Conservation (phyloP, 2,329 filamentous ascomycete species). For the Pseudogymnoascus sp. region DNA sequence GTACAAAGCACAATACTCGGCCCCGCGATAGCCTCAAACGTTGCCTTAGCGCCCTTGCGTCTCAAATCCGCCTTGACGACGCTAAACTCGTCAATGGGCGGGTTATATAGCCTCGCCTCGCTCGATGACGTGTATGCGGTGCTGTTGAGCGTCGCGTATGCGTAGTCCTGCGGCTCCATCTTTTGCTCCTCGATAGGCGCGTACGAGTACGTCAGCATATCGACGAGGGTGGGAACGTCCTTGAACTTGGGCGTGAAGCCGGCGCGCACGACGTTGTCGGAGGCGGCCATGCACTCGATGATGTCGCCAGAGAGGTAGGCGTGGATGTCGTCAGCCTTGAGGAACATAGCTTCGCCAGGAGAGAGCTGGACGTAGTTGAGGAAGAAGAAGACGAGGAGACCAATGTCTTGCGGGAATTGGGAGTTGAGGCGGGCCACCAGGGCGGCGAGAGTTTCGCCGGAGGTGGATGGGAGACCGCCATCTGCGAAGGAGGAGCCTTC, state of each 20-base stretch:
- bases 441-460: conserved; percentile 63
- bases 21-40: conserved; percentile 77
- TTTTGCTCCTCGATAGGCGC: conserved; percentile 93
- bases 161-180: conserved; percentile 77
- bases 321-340: conserved; percentile 95
- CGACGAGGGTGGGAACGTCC: conserved; percentile 79
- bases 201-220: conserved; percentile 91
- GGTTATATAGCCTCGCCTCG: conserved; percentile 72
- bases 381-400: conserved; percentile 93
- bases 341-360: conserved; percentile 88
- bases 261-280: conserved; percentile 96
- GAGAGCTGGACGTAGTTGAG: conserved; percentile 87
- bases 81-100: conserved; percentile 92
- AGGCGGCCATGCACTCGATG: conserved; percentile 97
- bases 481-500: conserved; percentile 68
- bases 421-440: conserved; percentile 69
- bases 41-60: conserved; percentile 66
- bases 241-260: conserved; percentile 99
- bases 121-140: conserved; percentile 71
- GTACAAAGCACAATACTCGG: conserved; percentile 94
- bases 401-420: conserved; percentile 84
- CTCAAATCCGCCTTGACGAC: conserved; percentile 76
- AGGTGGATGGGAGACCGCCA: conserved; percentile 58
- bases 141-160: conserved; percentile 76
- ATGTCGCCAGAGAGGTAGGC: conserved; percentile 91